These are phyloP conservation scores for Umbellularia californica DNA, from an alignment of 164 flowering plant species.

Conservation along the genomic window DNA sequence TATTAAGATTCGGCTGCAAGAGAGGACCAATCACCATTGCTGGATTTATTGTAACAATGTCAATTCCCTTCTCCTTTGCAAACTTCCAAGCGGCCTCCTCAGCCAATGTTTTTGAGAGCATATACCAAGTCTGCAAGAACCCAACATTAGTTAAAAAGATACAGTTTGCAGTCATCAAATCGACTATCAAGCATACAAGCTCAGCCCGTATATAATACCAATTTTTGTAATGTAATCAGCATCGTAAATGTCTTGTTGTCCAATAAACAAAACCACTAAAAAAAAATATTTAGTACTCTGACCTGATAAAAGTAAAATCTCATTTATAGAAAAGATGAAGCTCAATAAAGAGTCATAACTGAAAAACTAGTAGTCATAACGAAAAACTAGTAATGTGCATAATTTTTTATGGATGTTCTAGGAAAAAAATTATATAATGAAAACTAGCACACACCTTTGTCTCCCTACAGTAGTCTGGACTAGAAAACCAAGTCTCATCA, in stretches of 20 bases:
- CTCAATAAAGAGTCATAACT: too few relatives aligned
- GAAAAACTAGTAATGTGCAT: background rate
- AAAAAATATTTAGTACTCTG: background rate
- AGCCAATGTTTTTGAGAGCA: slow-evolving; percentile 51
- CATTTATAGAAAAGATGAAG: background rate
- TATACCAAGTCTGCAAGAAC: slow-evolving; percentile 42
- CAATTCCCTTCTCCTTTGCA: slow-evolving; percentile 42
- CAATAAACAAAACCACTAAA: background rate
- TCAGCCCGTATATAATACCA: background rate
- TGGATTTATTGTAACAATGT: slow-evolving; percentile 45
- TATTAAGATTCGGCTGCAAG: slow-evolving; percentile 48
- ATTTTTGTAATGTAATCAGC: background rate
- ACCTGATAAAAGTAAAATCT: background rate
- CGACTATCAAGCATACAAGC: background rate
- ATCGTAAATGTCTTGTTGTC: too few relatives aligned
- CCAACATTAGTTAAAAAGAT: background rate
- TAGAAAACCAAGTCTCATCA: slow-evolving; percentile 64
- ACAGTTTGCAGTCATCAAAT: background rate
- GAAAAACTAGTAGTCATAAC: background rate
- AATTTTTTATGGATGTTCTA: background rate
- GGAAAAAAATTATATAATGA: background rate
- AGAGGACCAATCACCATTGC: slow-evolving; percentile 50
- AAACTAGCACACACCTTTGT: slow-evolving; percentile 26
- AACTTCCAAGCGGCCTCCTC: slow-evolving; percentile 58
- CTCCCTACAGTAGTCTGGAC: slow-evolving; percentile 32